phyloP scores from a whole-genome alignment of 495 filamentous ascomycete genomes.

The Bathelium albidoporum region DNA sequence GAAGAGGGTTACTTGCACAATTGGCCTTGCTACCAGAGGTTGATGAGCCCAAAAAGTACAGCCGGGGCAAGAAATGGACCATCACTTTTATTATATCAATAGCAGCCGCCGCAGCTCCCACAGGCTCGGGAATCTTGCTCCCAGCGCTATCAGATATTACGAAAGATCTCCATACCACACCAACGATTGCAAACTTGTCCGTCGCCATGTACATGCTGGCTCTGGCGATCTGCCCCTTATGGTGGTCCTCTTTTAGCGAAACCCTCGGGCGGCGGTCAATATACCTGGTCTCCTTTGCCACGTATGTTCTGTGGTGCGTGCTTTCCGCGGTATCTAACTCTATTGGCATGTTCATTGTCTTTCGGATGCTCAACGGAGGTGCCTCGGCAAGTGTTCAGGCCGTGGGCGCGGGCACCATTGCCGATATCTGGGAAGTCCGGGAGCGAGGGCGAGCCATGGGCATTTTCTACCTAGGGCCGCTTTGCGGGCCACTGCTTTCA shows the following conservation, averaged over 20 bases:
- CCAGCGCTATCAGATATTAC: slow-evolving; percentile 66
- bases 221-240: slow-evolving; percentile 86
- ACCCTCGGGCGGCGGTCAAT: slow-evolving; percentile 71
- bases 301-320: slow-evolving; percentile 71
- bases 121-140: slow-evolving; percentile 77
- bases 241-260: slow-evolving; percentile 92
- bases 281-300: slow-evolving; percentile 69
- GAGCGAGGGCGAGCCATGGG: slow-evolving; percentile 87
- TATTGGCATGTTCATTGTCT: slow-evolving; percentile 76
- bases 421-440: slow-evolving; percentile 77
- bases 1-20: slow-evolving; percentile 65
- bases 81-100: slow-evolving; percentile 72
- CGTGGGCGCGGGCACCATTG: slow-evolving; percentile 85
- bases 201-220: slow-evolving; percentile 82
- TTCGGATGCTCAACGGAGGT: slow-evolving; percentile 73
- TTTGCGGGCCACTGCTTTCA: slow-evolving; percentile 74
- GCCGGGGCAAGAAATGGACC: slow-evolving; percentile 65
- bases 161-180: slow-evolving; percentile 49
- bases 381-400: slow-evolving; percentile 82
- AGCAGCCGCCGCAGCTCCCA: slow-evolving; percentile 65
- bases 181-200: slow-evolving; percentile 70
- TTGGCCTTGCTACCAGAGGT: slow-evolving; percentile 76
- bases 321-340: slow-evolving; percentile 62
- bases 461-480: slow-evolving; percentile 80
- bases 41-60: slow-evolving; percentile 62